Evolutionary conservation across 164 flowering plant species (phyloP), one percentile per base, ranked within the genome.

Genomic region (Kalanchoe fedtschenkoi): DNA sequence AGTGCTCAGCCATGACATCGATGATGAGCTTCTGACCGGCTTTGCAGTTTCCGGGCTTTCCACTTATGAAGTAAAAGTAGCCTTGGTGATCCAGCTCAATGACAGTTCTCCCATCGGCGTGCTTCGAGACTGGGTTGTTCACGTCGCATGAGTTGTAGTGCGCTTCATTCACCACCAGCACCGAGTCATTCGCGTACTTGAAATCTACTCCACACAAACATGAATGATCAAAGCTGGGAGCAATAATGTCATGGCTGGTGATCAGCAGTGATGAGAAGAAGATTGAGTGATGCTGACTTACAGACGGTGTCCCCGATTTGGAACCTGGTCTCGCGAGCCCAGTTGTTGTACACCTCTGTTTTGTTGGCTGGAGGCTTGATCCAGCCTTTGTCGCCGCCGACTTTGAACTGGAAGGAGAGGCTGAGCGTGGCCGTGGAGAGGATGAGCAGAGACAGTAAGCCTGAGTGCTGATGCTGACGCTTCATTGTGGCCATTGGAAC

Each of bases 121-220:
- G 65, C 41, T 68, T 67, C 17, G 34, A 34, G 4, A 78, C 56
- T 0, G 91, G 81, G 21, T 78, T 60, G 11, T 61, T 30, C 2
- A 57, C 62, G 22, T 62, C 55, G 74, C 91, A 85, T 34, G 47
- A 33, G 24, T 34, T 53, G 68, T 78, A 85, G 16, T 74, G 81
- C 0, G 30, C 65, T n/a, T 61, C 55, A 51, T 69, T 67, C 71
- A 85, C 91, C 21, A 68, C 71, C 24, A 85, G 68, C 6, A 85
- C 91, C 0, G 91, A 83, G 70, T 85, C 84, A 17, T 79, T 70
- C 34, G 55, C 13, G 70, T 83, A 83, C 78, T 77, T 77, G 79
- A 85, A 85, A 65, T 74, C 90, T 84, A 24, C 32, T n/a, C 14
- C 57, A 58, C 58, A 43, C 29, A 5, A 16, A 1, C 32, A 24